Evolutionary conservation across 768 basidiomycete genomes (phyloP).

Genomic region (Rhizopogon sp.): DNA sequence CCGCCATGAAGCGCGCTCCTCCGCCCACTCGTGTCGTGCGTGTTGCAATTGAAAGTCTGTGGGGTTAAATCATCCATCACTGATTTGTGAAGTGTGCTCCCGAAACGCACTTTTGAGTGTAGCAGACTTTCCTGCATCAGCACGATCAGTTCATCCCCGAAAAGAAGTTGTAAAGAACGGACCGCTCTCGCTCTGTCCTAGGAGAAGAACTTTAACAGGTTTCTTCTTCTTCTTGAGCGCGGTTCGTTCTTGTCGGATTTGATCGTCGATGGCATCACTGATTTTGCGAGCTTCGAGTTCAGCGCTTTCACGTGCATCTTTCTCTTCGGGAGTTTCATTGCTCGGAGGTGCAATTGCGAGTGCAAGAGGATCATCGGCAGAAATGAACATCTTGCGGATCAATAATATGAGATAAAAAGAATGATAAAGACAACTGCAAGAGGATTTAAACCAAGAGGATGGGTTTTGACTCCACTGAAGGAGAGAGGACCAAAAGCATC

Average conservation of each 20-base stretch:
- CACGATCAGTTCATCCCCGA: conserved; percentile 12
- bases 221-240: conserved; percentile 56
- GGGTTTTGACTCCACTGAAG: background rate
- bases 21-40: conserved; percentile 61
- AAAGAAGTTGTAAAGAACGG: conserved; percentile 7
- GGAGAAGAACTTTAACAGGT: conserved; percentile 68
- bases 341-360: conserved; percentile 56
- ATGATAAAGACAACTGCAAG: background rate
- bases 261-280: conserved; percentile 74
- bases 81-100: background rate
- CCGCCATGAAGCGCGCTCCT: conserved; percentile 69
- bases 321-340: conserved; percentile 56
- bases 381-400: conserved; percentile 19
- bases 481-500: conserved; percentile 1
- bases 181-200: conserved; percentile 75
- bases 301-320: conserved; percentile 46
- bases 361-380: conserved; percentile 58
- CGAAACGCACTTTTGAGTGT: conserved; percentile 63
- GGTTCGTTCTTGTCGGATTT: conserved; percentile 56
- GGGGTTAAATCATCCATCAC: conserved; percentile 2
- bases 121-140: conserved; percentile 55
- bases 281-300: conserved; percentile 62
- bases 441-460: background rate
- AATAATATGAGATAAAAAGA: background rate
- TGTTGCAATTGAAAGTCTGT: conserved; percentile 74